phyloP scores from a whole-genome alignment of 1,284 basidiomycete species.

The Sanguinoderma infundibulare region DNA sequence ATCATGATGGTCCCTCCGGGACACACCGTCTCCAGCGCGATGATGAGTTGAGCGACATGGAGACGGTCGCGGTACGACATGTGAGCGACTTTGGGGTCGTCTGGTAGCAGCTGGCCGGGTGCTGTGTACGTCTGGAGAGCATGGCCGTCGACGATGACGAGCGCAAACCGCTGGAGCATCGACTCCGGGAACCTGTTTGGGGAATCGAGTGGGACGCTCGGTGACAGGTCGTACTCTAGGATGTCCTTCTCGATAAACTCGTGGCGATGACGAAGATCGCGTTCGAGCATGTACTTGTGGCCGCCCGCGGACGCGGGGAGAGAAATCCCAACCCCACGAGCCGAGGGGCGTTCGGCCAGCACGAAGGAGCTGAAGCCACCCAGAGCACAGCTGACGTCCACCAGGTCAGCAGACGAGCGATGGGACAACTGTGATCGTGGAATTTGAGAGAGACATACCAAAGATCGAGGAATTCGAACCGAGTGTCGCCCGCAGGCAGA shows the following conservation, averaged over 20 bases:
- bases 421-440: background rate
- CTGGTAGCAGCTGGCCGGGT: background rate
- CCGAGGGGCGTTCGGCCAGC: constrained; percentile 26
- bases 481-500: constrained; percentile 19
- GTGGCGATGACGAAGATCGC: constrained; percentile 22
- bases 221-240: constrained; percentile 26
- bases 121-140: constrained; percentile 28
- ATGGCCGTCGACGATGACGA: constrained; percentile 38
- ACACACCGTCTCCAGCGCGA: constrained; percentile 31
- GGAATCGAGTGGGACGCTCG: constrained; percentile 1
- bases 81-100: constrained; percentile 1
- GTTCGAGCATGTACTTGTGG: constrained; percentile 24
- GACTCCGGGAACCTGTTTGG: constrained; percentile 3
- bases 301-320: constrained; percentile 31
- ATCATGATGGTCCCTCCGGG: constrained; percentile 35
- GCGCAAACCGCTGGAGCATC: constrained; percentile 28
- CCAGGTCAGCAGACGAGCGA: background rate
- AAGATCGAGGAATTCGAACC: constrained; percentile 32
- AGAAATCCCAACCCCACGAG: constrained; percentile 33
- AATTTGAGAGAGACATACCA: constrained; percentile 20
- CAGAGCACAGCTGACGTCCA: constrained; percentile 30
- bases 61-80: constrained; percentile 29
- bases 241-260: constrained; percentile 30
- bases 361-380: constrained; percentile 36
- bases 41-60: constrained; percentile 36